Base-by-base conservation (phyloP, 345 rosid species). In the Geranium rotundifolium region DNA sequence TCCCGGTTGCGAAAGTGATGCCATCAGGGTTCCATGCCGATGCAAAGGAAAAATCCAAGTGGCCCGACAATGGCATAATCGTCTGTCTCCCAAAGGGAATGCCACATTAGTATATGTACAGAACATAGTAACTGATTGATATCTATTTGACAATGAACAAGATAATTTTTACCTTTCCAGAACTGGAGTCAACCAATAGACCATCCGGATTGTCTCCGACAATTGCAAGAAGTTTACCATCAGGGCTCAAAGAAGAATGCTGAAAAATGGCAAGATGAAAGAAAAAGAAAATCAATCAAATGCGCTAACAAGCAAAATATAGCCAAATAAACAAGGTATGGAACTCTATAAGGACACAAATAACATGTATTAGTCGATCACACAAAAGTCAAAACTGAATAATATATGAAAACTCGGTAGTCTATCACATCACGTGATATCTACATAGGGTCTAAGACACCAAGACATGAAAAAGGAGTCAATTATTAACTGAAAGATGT, bases 141-240 rank as follows among this genome's bases (percentile, higher is more conserved):
- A 57, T 2, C 13, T 57, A 10, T 57, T 29, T 57, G 3, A 19
- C 17, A 57, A 65, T 1, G 27, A 31, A 46, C 19, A 65, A 34
- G 0, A 31, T 7, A 12, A 14, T 12, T n/a, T 56, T 46, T 68
- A 83, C 95, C 85, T 79, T 81, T 65, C 92, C 92, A 1, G 85
- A 76, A 57, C 69, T 63, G 16, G 88, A 74, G 70, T 88, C 92
- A 23, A 80, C 96, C 67, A 88, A 59, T 63, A 84, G 62, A 54
- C 85, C 81, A 31, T 80, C 79, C n/a, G 88, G 88, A 67, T 81
- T 81, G 77, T 88, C 92, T 54, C 96, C 96, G 58, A 84, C 90
- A 9, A 88, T 76, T 60, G 72, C 71, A 59, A 88, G 79, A 64
- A 82, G 77, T 72, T 81, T 88, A 58, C 92, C 87, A 65, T 86